phyloP scores from a whole-genome alignment of 2,329 filamentous ascomycete genomes.

The Kalmusia sp. region DNA sequence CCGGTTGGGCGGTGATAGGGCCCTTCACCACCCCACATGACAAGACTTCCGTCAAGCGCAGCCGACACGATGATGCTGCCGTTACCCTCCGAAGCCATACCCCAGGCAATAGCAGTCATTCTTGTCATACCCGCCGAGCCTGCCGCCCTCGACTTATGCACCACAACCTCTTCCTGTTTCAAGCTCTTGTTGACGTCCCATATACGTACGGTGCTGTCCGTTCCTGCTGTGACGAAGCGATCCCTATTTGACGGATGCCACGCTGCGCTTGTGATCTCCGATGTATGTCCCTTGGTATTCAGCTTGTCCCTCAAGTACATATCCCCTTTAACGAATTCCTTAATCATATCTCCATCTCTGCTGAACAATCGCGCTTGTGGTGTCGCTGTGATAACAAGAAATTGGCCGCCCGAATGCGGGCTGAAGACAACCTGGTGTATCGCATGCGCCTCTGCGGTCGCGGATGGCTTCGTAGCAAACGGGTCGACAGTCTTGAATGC shows the following conservation, averaged over 20 bases:
- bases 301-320: slow-evolving; percentile 99
- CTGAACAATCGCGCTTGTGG: slow-evolving; percentile 89
- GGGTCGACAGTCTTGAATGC: slow-evolving; percentile 94
- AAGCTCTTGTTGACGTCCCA: slow-evolving; percentile 96
- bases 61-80: slow-evolving; percentile 80
- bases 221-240: slow-evolving; percentile 86
- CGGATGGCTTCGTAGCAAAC: slow-evolving; percentile 73
- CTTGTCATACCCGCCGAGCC: slow-evolving; percentile 89
- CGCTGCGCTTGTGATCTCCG: slow-evolving; percentile 84
- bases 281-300: slow-evolving; percentile 95
- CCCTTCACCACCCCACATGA: slow-evolving; percentile 91
- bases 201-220: slow-evolving; percentile 93
- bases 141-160: slow-evolving; percentile 91
- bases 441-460: slow-evolving; percentile 82
- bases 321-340: slow-evolving; percentile 94
- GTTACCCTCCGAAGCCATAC: slow-evolving; percentile 75
- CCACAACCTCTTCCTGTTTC: slow-evolving; percentile 89
- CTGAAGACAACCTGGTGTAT: slow-evolving; percentile 90
- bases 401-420: slow-evolving; percentile 76
- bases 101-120: slow-evolving; percentile 94
- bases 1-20: slow-evolving; percentile 82
- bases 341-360: slow-evolving; percentile 83
- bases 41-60: slow-evolving; percentile 85
- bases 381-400: slow-evolving; percentile 87
- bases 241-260: slow-evolving; percentile 92